Base-by-base conservation (phyloP, 129 eudicot species). In the Tanacetum coccineum region DNA sequence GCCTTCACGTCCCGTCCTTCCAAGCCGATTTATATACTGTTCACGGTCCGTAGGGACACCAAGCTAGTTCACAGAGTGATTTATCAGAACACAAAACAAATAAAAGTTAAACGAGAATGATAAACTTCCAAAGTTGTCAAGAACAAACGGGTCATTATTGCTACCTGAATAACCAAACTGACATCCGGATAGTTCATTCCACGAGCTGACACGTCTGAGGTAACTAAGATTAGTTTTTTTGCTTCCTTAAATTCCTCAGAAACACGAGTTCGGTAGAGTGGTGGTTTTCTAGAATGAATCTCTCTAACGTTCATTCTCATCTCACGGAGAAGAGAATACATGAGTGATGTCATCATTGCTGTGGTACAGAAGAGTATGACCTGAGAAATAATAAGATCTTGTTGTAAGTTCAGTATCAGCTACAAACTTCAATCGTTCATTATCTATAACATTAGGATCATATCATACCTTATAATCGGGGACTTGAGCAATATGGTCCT, bases 101-200 rank as follows among this genome's bases (percentile, higher is more conserved):
- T 1, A 62, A n/a, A n/a, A n/a, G n/a, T n/a, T 36, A 73, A 15
- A 52, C 20, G 13, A 53, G 25, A 36, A 12, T 21, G 3, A 7
- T 64, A 39, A 22, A 36, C 19, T n/a, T 53, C 9, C 1, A 36
- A 9, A n/a, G 3, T 10, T 47, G n/a, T 20, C 60, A 20, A 20
- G n/a, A 18, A 28, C 14, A 20, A 55, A 55, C 13, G 25, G 3
- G 60, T 20, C 60, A 55, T 61, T 51, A 55, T 20, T 51, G 40
- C 17, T 81, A 93, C 98, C 96, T 93, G 98, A 79, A 93, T 64
- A 47, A 88, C 95, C 76, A 88, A 77, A 9, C 86, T 83, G 77
- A 93, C 96, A 80, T 93, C 96, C 11, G 96, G 98, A 77, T 88
- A 93, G 74, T 84, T 86, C 89, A 93, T 76, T 61, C 98, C 98